These are phyloP conservation scores for Achlya hypogyna DNA, from an alignment of 352 stramenopile species.

Conservation along the genomic window DNA sequence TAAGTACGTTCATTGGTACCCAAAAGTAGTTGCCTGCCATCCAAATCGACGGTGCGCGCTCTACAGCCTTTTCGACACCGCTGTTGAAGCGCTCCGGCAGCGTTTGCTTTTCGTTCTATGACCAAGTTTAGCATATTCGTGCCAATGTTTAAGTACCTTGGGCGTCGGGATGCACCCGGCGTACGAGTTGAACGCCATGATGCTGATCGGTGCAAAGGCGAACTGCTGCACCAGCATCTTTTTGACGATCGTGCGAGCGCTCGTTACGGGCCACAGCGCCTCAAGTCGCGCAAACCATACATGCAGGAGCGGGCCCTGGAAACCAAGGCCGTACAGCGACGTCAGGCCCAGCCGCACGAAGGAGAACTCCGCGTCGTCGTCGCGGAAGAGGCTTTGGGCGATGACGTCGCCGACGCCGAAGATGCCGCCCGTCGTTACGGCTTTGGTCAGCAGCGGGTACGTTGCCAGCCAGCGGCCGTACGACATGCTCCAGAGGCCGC, in stretches of 20 bases:
- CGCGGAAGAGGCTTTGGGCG: slow-evolving; percentile 35
- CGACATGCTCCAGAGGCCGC: not conserved
- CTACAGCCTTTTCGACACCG: not conserved
- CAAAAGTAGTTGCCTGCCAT: slow-evolving; percentile 28
- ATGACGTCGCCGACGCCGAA: slow-evolving; percentile 58
- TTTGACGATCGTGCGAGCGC: not conserved
- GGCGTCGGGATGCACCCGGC: not conserved
- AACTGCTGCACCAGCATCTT: slow-evolving; percentile 3
- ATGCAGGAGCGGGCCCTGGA: slow-evolving; percentile 1
- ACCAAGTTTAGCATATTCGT: not conserved
- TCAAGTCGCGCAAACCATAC: slow-evolving; percentile 9
- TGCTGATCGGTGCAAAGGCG: not conserved
- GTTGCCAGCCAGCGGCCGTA: slow-evolving; percentile 49
- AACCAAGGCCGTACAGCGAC: not conserved
- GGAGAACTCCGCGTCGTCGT: not conserved
- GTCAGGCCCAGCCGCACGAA: not conserved
- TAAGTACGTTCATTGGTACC: slow-evolving; percentile 34
- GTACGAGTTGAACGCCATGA: not conserved
- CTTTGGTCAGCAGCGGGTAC: slow-evolving; percentile 58
- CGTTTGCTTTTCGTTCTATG: not conserved
- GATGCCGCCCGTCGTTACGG: slow-evolving; percentile 48
- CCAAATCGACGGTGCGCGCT: not conserved
- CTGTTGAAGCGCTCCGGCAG: not conserved
- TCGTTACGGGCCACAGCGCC: not conserved
- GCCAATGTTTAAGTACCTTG: not conserved